Percentiles rank a stretch among this genome's conserved stretches.
phyloP scores from a whole-genome alignment of 306 rosid species.

The Fragaria nilgerrensis region DNA sequence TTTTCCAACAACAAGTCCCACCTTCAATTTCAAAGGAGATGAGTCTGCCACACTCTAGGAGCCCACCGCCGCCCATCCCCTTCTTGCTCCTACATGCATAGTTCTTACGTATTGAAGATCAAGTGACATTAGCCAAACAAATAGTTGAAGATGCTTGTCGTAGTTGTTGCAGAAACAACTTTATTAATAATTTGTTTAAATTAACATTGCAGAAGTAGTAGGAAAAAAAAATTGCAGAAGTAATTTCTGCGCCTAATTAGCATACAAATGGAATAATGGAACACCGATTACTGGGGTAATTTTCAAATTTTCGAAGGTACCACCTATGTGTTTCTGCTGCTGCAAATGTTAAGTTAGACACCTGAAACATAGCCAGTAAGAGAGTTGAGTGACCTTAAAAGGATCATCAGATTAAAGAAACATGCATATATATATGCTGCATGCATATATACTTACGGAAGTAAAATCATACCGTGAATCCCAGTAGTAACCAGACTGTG shows the following conservation, averaged over 20 bases:
- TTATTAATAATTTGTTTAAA: neutral
- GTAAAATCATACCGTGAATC: constrained; percentile 55
- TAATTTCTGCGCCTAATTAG: constrained; percentile 18
- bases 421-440: too few relatives aligned
- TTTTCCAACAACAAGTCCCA: too few relatives aligned
- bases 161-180: neutral
- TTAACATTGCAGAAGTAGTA: neutral
- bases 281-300: constrained; percentile 56
- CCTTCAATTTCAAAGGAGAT: too few relatives aligned
- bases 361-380: constrained; percentile 36
- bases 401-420: constrained; percentile 11
- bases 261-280: constrained; percentile 64
- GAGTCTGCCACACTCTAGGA: too few relatives aligned
- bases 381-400: neutral
- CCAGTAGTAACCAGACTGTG: constrained; percentile 74
- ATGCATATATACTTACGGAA: neutral
- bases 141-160: too few relatives aligned
- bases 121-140: too few relatives aligned
- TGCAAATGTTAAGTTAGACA: constrained; percentile 61
- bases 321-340: constrained; percentile 87
- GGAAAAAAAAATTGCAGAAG: neutral
- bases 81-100: too few relatives aligned
- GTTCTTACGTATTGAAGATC: too few relatives aligned
- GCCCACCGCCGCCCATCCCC: too few relatives aligned
- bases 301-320: constrained; percentile 73